These are phyloP conservation scores for Cardamine occulta DNA, from an alignment of 345 rosid species.

Conservation along the genomic window DNA sequence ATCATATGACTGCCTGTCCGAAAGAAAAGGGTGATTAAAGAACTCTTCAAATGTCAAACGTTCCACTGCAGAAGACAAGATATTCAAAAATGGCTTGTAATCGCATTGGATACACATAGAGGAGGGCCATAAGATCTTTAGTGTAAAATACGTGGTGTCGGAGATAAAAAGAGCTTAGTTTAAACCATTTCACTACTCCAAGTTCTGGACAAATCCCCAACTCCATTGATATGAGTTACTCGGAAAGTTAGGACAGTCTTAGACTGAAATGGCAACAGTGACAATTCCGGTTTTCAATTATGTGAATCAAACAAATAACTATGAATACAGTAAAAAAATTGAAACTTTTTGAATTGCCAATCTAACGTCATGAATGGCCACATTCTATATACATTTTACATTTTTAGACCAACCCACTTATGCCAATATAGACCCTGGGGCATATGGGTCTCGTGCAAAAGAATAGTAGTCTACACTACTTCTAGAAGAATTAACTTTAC, in stretches of 20 bases:
- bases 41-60: constrained; percentile 95
- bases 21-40: constrained; percentile 87
- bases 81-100: constrained; percentile 18
- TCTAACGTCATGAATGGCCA: constrained; percentile 9
- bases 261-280: constrained; percentile 10
- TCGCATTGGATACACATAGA: constrained; percentile 12
- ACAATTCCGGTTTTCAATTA: background rate
- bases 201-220: constrained; percentile 1
- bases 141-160: background rate
- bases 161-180: constrained; percentile 8
- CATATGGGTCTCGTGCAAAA: constrained; percentile 21
- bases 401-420: constrained; percentile 23
- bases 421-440: background rate
- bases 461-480: constrained; percentile 7
- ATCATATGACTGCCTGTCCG: constrained; percentile 53
- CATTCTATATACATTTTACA: background rate
- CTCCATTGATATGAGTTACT: constrained; percentile 9
- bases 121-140: constrained; percentile 17
- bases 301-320: constrained; percentile 9
- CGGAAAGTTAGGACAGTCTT: constrained; percentile 6
- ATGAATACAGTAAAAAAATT: background rate
- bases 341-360: background rate
- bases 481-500: background rate
- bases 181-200: background rate
- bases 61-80: constrained; percentile 66